phyloP scores from a whole-genome alignment of 2,329 filamentous ascomycete species.

The Penicillium brasilianum region DNA sequence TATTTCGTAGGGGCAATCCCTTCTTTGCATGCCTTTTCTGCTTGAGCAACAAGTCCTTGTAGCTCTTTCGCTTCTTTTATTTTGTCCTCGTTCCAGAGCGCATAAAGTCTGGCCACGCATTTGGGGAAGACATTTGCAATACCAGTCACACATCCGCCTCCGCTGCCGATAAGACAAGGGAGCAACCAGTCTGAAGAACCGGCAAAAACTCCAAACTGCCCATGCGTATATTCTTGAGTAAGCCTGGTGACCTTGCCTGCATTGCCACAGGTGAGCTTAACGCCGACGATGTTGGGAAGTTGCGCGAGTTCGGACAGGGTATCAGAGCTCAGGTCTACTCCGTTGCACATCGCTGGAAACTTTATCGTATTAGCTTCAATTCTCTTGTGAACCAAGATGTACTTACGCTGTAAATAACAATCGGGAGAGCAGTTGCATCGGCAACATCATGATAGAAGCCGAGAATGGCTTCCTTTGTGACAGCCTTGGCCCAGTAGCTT shows the following conservation, averaged over 20 bases:
- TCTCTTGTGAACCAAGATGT: background rate
- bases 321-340: constrained; percentile 50
- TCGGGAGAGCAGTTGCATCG: constrained; percentile 44
- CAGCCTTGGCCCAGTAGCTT: constrained; percentile 48
- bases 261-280: constrained; percentile 43
- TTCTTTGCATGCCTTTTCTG: constrained; percentile 59
- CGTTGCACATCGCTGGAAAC: constrained; percentile 45
- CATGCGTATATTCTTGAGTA: constrained; percentile 43
- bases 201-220: constrained; percentile 52
- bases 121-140: constrained; percentile 56
- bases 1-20: constrained; percentile 55
- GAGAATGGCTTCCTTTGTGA: constrained; percentile 42
- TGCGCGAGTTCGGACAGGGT: constrained; percentile 32
- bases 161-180: constrained; percentile 48
- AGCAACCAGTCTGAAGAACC: constrained; percentile 54
- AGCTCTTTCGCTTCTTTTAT: constrained; percentile 46
- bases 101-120: constrained; percentile 48
- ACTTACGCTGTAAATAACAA: constrained; percentile 53
- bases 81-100: constrained; percentile 48
- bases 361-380: constrained; percentile 3
- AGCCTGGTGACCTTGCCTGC: constrained; percentile 36
- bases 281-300: constrained; percentile 41
- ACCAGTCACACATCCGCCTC: constrained; percentile 52
- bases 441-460: constrained; percentile 48
- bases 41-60: constrained; percentile 53